Percentiles rank a stretch among this genome's conserved stretches.
Conservation (phyloP, 108 stramenopile genomes). For the Stephanodiscus triporus region DNA sequence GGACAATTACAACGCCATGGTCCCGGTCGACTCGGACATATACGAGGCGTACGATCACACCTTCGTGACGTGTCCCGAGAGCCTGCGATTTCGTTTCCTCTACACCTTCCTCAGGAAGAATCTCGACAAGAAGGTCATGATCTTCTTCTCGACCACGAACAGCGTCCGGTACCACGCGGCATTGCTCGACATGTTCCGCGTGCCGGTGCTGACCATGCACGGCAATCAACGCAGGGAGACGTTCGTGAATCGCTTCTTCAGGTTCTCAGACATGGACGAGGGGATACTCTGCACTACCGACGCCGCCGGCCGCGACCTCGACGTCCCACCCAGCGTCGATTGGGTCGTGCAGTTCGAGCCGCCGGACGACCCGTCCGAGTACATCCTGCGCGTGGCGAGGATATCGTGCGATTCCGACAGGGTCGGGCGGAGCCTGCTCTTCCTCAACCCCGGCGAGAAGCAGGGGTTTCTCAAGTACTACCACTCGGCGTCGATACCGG, state of each 20-base stretch:
- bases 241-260: slow-evolving; percentile 45
- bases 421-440: slow-evolving; percentile 39
- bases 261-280: slow-evolving; percentile 39
- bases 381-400: slow-evolving; percentile 39
- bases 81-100: slow-evolving; percentile 39
- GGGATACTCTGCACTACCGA: slow-evolving; percentile 47
- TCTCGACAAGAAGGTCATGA: slow-evolving; percentile 40
- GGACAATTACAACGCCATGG: slow-evolving; percentile 39
- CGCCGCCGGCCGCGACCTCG: slow-evolving; percentile 41
- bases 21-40: slow-evolving; percentile 25
- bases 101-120: slow-evolving; percentile 53
- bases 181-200: slow-evolving; percentile 27
- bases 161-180: slow-evolving; percentile 26
- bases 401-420: slow-evolving; percentile 46
- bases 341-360: slow-evolving; percentile 49
- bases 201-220: slow-evolving; percentile 36
- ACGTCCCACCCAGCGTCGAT: slow-evolving; percentile 45
- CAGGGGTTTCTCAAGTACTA: slow-evolving; percentile 51
- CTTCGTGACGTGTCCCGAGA: slow-evolving; percentile 43
- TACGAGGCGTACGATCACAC: slow-evolving; percentile 54
- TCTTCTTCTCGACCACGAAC: slow-evolving; percentile 45
- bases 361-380: slow-evolving; percentile 50
- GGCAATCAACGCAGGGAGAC: slow-evolving; percentile 16
- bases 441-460: slow-evolving; percentile 45
- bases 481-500: slow-evolving; percentile 40